Percentiles rank a stretch among this genome's conserved stretches.
phyloP scores from a whole-genome alignment of 805 yeast genomes.

The Nakazawaea pomicola region DNA sequence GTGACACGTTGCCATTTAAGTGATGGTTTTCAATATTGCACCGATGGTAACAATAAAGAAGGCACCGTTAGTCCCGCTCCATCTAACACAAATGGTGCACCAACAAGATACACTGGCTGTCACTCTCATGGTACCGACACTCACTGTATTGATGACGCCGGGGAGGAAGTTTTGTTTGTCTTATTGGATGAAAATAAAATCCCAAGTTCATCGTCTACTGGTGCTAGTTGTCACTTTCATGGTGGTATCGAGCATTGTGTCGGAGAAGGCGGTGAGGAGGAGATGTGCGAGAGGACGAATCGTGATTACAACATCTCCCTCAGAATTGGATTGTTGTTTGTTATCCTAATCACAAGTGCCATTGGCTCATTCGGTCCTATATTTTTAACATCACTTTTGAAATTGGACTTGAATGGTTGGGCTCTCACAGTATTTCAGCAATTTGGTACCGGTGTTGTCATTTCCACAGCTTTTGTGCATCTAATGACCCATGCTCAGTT shows the following conservation, averaged over 20 bases:
- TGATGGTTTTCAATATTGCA: not conserved
- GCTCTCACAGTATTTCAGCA: not conserved
- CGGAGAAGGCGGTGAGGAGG: not conserved
- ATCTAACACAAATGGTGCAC: not conserved
- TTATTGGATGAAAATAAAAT: too few species aligned
- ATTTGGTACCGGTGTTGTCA: not conserved
- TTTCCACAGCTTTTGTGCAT: not conserved
- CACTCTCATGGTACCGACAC: not conserved
- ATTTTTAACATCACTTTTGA: not conserved
- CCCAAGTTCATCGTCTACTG: not conserved
- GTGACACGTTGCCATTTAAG: not conserved
- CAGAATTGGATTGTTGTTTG: not conserved
- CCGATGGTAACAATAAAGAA: not conserved
- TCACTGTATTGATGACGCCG: not conserved
- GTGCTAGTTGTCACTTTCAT: not conserved
- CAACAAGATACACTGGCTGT: not conserved
- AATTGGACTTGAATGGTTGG: not conserved
- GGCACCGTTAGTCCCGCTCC: not conserved
- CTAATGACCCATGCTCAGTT: not conserved
- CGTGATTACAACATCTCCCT: not conserved
- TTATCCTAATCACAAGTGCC: not conserved
- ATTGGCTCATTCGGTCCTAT: not conserved
- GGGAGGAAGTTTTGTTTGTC: not conserved
- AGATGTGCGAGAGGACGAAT: not conserved
- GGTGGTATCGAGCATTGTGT: not conserved